Conservation (phyloP, 441 rosid genomes). For the Iberis amara region DNA sequence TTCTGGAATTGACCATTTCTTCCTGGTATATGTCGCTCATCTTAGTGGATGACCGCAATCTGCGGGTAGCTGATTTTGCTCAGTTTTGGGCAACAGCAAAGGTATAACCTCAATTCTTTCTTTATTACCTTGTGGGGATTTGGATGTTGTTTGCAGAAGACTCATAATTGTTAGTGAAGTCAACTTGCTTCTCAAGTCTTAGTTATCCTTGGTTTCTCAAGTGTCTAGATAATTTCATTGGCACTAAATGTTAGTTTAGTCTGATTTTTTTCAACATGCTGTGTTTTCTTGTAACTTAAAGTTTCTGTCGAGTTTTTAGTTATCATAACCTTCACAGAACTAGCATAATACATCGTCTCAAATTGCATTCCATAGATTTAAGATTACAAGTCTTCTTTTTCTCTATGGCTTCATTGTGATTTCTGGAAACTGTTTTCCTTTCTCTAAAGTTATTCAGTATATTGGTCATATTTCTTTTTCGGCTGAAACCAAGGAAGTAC, state of each 20-base stretch:
- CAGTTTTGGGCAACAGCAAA: slow-evolving; percentile 99
- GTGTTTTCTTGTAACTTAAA: background rate
- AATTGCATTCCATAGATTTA: slow-evolving; percentile 12
- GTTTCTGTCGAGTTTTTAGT: slow-evolving; percentile 3
- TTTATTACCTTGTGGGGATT: slow-evolving; percentile 41
- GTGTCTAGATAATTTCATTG: slow-evolving; percentile 12
- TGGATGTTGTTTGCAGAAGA: slow-evolving; percentile 41
- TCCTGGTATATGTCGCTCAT: slow-evolving; percentile 94
- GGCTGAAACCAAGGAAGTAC: slow-evolving; percentile 21
- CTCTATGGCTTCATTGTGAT: background rate
- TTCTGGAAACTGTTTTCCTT: slow-evolving; percentile 2
- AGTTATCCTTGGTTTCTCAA: slow-evolving; percentile 27
- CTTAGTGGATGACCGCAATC: slow-evolving; percentile 99
- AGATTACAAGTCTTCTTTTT: slow-evolving; percentile 1
- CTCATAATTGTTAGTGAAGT: slow-evolving; percentile 39
- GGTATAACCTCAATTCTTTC: slow-evolving; percentile 83
- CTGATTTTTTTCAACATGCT: background rate
- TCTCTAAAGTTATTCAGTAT: slow-evolving; percentile 7
- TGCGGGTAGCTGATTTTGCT: slow-evolving; percentile 99
- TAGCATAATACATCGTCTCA: background rate
- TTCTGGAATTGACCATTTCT: slow-evolving; percentile 92
- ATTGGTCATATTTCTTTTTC: slow-evolving; percentile 2
- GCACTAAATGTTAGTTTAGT: background rate
- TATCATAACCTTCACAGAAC: slow-evolving; percentile 5
- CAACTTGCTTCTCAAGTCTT: slow-evolving; percentile 27